phyloP scores from a whole-genome alignment of 2,329 filamentous ascomycete genomes.

The Peltaster fructicola region DNA sequence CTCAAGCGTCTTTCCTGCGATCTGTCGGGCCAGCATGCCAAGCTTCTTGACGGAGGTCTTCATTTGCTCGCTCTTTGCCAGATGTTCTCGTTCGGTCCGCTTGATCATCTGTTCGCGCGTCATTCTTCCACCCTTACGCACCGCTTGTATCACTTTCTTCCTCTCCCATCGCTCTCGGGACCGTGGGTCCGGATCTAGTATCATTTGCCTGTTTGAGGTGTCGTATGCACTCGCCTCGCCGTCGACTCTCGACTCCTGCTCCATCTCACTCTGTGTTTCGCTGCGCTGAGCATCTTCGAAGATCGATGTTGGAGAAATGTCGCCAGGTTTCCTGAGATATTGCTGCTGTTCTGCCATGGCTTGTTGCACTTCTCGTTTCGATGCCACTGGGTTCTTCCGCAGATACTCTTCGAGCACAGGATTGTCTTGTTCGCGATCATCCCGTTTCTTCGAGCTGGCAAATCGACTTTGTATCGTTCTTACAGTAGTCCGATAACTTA shows the following conservation, averaged over 20 bases:
- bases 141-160: slow-evolving; percentile 63
- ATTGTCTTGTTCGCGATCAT: too few relatives aligned
- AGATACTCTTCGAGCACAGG: slow-evolving; percentile 46
- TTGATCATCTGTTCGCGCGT: slow-evolving; percentile 49
- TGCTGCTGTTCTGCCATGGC: slow-evolving; percentile 4
- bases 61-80: slow-evolving; percentile 50
- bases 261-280: slow-evolving; percentile 5
- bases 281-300: slow-evolving; percentile 28
- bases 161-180: slow-evolving; percentile 60
- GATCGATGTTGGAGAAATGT: slow-evolving; percentile 32
- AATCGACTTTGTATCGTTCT: too few relatives aligned
- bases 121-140: slow-evolving; percentile 50
- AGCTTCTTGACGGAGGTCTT: slow-evolving; percentile 88
- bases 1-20: slow-evolving; percentile 81
- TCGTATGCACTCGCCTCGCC: slow-evolving; percentile 13
- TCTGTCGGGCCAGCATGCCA: slow-evolving; percentile 67
- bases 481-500: too few relatives aligned
- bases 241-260: slow-evolving; percentile 6
- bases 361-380: slow-evolving; percentile 1
- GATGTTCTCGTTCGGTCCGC: slow-evolving; percentile 42
- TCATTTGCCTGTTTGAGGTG: slow-evolving; percentile 40
- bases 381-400: slow-evolving; percentile 14
- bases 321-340: slow-evolving; percentile 18
- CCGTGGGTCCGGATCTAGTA: slow-evolving; percentile 58
- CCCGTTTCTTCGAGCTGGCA: too few relatives aligned